Evolutionary conservation across 345 rosid species (phyloP).

Genomic region (Luvunga scandens): DNA sequence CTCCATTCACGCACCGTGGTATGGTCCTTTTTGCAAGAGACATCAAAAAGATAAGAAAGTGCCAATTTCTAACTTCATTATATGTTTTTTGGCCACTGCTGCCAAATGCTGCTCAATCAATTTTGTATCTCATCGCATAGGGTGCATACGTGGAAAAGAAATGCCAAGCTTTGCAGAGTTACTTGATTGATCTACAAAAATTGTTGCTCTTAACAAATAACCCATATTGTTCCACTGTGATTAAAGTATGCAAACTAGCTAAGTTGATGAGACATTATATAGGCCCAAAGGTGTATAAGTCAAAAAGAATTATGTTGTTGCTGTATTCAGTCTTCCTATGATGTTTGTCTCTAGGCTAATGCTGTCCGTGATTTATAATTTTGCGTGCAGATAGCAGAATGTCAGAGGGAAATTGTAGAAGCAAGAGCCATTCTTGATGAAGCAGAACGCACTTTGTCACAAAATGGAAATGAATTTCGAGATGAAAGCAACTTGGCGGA

Average conservation of each 20-base stretch:
- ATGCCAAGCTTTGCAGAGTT: not conserved
- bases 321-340: not conserved
- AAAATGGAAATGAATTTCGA: slow-evolving; percentile 6
- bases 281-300: not conserved
- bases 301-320: not conserved
- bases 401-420: slow-evolving; percentile 66
- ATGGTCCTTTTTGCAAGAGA: not conserved
- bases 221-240: not conserved
- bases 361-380: slow-evolving; percentile 5
- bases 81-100: not conserved
- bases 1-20: not conserved
- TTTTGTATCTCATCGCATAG: not conserved
- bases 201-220: not conserved
- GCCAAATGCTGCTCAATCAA: not conserved
- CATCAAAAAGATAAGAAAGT: too few species aligned
- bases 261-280: not conserved
- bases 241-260: not conserved
- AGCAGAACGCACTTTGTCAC: slow-evolving; percentile 59
- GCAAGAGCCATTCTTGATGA: slow-evolving; percentile 76
- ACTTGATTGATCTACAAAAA: not conserved
- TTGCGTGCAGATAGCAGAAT: slow-evolving; percentile 64
- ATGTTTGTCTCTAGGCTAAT: not conserved
- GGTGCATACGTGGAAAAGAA: not conserved
- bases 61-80: not conserved
- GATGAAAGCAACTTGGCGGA: slow-evolving; percentile 10